Evolutionary conservation across 352 stramenopile species (phyloP).

Genomic region (Labyrinthula sp.): DNA sequence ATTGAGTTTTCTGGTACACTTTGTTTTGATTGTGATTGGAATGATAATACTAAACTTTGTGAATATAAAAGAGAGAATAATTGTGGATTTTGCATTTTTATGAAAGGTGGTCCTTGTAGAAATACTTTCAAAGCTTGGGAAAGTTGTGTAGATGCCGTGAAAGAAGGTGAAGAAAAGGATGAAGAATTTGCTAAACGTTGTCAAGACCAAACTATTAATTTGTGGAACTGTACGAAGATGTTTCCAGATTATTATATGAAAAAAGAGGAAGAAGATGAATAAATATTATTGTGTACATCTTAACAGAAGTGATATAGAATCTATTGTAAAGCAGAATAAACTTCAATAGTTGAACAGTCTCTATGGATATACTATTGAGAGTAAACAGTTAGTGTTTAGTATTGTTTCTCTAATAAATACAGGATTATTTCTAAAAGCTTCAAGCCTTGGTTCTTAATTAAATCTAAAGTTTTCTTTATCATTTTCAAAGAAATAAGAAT

Average conservation of each 20-base stretch:
- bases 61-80: conserved; percentile 23
- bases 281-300: too few relatives aligned
- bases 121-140: conserved; percentile 20
- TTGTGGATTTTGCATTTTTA: conserved; percentile 28
- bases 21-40: conserved; percentile 12
- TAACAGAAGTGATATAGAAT: too few relatives aligned
- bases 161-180: conserved; percentile 13
- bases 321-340: too few relatives aligned
- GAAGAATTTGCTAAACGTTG: conserved; percentile 23
- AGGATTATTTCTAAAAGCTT: too few relatives aligned
- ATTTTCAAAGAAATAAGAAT: too few relatives aligned
- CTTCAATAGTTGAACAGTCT: too few relatives aligned
- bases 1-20: conserved; percentile 18
- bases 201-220: conserved; percentile 11
- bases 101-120: conserved; percentile 23
- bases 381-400: too few relatives aligned
- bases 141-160: conserved; percentile 13
- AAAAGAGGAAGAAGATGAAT: neutral
- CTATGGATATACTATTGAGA: too few relatives aligned
- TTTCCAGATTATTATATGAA: conserved; percentile 24
- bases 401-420: too few relatives aligned
- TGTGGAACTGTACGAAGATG: conserved; percentile 20
- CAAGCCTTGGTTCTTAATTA: too few relatives aligned
- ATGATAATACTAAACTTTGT: conserved; percentile 7
- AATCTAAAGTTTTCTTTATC: too few relatives aligned